A percentile compares a stretch with the other conserved stretches of the same genome.
phyloP scores from a whole-genome alignment of 2,329 filamentous ascomycete species.

The Arthrinium puccinioides region DNA sequence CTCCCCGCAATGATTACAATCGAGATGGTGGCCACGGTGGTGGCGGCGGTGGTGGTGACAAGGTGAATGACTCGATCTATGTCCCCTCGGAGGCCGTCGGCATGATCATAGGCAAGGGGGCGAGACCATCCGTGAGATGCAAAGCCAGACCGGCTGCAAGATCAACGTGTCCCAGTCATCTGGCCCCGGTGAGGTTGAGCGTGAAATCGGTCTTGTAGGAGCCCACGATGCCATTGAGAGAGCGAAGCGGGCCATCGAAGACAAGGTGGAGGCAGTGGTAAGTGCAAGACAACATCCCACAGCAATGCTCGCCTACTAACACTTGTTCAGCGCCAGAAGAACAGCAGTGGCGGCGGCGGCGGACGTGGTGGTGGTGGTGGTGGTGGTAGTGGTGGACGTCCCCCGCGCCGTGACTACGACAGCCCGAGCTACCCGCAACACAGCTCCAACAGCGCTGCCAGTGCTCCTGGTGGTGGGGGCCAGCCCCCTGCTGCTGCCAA shows the following conservation, averaged over 20 bases:
- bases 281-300: conserved; percentile 25
- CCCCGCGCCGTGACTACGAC: conserved; percentile 45
- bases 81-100: conserved; percentile 88
- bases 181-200: conserved; percentile 69
- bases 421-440: conserved; percentile 45
- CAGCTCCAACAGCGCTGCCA: conserved; percentile 30
- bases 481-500: conserved; percentile 35
- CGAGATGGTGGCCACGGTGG: conserved; percentile 28
- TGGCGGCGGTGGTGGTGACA: conserved; percentile 42
- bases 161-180: conserved; percentile 86
- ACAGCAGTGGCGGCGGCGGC: conserved; percentile 37
- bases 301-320: conserved; percentile 18
- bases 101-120: conserved; percentile 97
- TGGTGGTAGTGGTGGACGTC: conserved; percentile 29
- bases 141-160: conserved; percentile 80
- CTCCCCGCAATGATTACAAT: conserved; percentile 27
- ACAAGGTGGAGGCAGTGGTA: conserved; percentile 87
- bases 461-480: conserved; percentile 26
- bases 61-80: conserved; percentile 74
- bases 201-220: conserved; percentile 82
- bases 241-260: conserved; percentile 79
- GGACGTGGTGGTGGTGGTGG: too few species aligned
- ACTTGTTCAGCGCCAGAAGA: conserved; percentile 43
- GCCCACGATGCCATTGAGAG: conserved; percentile 67
- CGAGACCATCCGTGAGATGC: conserved; percentile 92